These are phyloP conservation scores for Fusarium anguioides DNA, from an alignment of 2,329 filamentous ascomycete species.

Conservation along the genomic window DNA sequence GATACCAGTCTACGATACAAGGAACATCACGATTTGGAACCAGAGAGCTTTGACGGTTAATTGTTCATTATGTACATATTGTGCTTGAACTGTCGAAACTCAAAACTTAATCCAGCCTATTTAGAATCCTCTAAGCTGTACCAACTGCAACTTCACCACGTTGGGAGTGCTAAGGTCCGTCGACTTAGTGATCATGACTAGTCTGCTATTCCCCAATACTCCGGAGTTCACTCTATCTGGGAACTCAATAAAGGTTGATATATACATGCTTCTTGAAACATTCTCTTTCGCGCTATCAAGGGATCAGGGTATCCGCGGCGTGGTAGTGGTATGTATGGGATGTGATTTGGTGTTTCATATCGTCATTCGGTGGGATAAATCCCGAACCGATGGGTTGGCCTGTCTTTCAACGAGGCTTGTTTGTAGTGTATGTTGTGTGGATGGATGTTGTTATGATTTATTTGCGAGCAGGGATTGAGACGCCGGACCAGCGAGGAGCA, in stretches of 20 bases:
- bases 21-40: background rate
- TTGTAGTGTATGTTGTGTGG: background rate
- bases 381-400: background rate
- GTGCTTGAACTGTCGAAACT: background rate
- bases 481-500: slow-evolving; percentile 40
- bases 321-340: background rate
- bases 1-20: no score
- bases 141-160: background rate
- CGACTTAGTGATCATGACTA: background rate
- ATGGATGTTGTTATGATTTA: background rate
- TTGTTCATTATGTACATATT: background rate
- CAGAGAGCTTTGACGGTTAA: background rate
- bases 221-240: background rate
- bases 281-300: background rate
- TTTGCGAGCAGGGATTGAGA: slow-evolving; percentile 16
- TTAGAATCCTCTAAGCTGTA: background rate
- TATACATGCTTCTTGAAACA: background rate
- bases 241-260: background rate
- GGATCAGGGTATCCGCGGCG: background rate
- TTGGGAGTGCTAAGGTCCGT: background rate
- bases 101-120: background rate
- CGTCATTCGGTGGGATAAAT: slow-evolving; percentile 2
- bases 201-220: background rate
- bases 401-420: background rate
- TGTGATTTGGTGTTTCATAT: background rate